phyloP scores from a whole-genome alignment of 495 filamentous ascomycete species.

The Evansstolkia leycettana region DNA sequence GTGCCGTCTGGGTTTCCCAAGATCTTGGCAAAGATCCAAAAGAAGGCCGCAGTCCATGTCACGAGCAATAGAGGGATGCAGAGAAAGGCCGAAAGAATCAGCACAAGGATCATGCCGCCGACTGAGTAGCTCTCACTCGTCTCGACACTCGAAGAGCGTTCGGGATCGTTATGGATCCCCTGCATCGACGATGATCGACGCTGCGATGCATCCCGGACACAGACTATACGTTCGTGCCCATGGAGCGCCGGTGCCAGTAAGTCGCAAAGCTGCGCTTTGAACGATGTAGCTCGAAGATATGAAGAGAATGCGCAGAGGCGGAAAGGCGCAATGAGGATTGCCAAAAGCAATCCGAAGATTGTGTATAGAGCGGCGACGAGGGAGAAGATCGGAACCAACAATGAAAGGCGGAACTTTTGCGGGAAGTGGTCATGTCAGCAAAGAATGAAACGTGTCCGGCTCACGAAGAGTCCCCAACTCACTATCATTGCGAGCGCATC shows the following conservation, averaged over 20 bases:
- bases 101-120: constrained; percentile 32
- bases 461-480: constrained; percentile 2
- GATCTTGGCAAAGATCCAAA: constrained; percentile 51
- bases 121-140: constrained; percentile 18
- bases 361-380: constrained; percentile 30
- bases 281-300: constrained; percentile 25
- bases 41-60: constrained; percentile 48
- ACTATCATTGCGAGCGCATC: constrained; percentile 32
- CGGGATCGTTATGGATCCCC: constrained; percentile 18
- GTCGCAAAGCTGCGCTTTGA: constrained; percentile 24
- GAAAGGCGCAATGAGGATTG: constrained; percentile 29
- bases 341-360: constrained; percentile 27
- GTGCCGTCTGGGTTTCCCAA: constrained; percentile 52
- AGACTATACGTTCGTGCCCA: constrained; percentile 29
- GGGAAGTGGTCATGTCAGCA: background rate
- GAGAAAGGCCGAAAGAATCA: constrained; percentile 41
- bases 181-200: constrained; percentile 22
- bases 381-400: constrained; percentile 34
- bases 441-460: background rate
- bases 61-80: constrained; percentile 40
- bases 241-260: constrained; percentile 30
- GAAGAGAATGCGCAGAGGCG: constrained; percentile 27
- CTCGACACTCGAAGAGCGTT: constrained; percentile 9
- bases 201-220: constrained; percentile 13
- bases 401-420: constrained; percentile 36